phyloP scores from a whole-genome alignment of 805 yeast genomes.

The Candida awuae region DNA sequence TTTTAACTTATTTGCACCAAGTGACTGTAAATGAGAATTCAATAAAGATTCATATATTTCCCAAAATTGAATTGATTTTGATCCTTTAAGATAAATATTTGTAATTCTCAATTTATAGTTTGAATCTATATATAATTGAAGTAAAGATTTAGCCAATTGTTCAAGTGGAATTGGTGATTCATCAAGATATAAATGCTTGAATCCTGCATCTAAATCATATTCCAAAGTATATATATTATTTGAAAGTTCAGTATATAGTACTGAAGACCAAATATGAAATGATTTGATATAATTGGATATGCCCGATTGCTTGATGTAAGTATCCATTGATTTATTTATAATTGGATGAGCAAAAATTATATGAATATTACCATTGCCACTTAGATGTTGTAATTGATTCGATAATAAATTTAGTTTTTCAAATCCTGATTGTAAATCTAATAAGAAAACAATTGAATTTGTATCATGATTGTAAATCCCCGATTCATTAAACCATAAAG shows the following conservation, averaged over 20 bases:
- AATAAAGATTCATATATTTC: slow-evolving; percentile 31
- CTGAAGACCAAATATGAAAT: slow-evolving; percentile 7
- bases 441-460: slow-evolving; percentile 13
- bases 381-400: background rate
- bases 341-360: slow-evolving; percentile 5
- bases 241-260: slow-evolving; percentile 32
- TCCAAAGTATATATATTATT: slow-evolving; percentile 37
- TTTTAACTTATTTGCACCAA: slow-evolving; percentile 30
- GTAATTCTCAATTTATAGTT: slow-evolving; percentile 41
- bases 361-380: background rate
- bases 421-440: slow-evolving; percentile 1
- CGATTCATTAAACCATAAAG: slow-evolving; percentile 26
- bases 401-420: slow-evolving; percentile 1
- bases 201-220: slow-evolving; percentile 18
- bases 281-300: slow-evolving; percentile 22
- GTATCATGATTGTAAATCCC: slow-evolving; percentile 4
- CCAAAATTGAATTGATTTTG: slow-evolving; percentile 41
- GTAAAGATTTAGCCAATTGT: slow-evolving; percentile 40
- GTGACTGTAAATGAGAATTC: slow-evolving; percentile 23
- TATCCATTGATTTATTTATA: slow-evolving; percentile 12
- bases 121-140: slow-evolving; percentile 35
- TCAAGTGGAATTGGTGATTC: slow-evolving; percentile 38
- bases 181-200: slow-evolving; percentile 3
- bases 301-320: slow-evolving; percentile 18
- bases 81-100: slow-evolving; percentile 54